Percentiles rank a stretch among this genome's conserved stretches.
Conservation (phyloP, 495 filamentous ascomycete species). For the Staphylotrichum longicolle region DNA sequence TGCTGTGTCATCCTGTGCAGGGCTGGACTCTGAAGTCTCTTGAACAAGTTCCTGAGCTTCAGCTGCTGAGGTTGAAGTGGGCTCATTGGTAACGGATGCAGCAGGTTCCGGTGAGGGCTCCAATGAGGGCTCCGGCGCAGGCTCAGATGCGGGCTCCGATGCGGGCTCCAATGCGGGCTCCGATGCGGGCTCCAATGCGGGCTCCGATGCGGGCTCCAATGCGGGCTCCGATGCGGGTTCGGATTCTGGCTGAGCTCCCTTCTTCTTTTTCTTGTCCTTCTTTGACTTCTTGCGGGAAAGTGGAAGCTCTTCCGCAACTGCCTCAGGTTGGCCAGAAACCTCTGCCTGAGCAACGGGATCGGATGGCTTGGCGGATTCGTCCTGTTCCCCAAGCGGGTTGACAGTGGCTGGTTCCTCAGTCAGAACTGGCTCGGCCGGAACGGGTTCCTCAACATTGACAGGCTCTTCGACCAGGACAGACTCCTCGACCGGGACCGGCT, state of each 20-base stretch:
- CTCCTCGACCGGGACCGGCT: neutral
- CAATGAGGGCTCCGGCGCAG: slow-evolving; percentile 14
- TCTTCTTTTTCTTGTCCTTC: slow-evolving; percentile 29
- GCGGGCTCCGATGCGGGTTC: slow-evolving; percentile 15
- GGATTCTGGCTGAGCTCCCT: slow-evolving; percentile 15
- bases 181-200: slow-evolving; percentile 17
- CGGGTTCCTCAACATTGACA: neutral
- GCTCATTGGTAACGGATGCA: slow-evolving; percentile 1
- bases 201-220: slow-evolving; percentile 14
- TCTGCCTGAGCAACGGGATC: neutral
- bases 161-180: slow-evolving; percentile 8
- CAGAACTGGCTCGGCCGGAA: neutral
- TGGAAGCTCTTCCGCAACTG: neutral
- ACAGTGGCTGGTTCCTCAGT: slow-evolving; percentile 7
- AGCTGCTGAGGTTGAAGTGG: neutral
- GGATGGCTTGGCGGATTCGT: neutral
- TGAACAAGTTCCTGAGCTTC: slow-evolving; percentile 1
- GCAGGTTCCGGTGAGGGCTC: slow-evolving; percentile 14
- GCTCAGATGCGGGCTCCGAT: slow-evolving; percentile 12
- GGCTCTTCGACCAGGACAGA: neutral
- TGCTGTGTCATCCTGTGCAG: slow-evolving; percentile 7
- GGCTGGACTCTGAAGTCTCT: neutral
- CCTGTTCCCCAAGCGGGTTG: neutral
- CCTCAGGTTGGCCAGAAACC: neutral
- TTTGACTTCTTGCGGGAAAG: slow-evolving; percentile 13